Conservation (phyloP, 768 basidiomycete genomes). For the Amanita jacksonii region DNA sequence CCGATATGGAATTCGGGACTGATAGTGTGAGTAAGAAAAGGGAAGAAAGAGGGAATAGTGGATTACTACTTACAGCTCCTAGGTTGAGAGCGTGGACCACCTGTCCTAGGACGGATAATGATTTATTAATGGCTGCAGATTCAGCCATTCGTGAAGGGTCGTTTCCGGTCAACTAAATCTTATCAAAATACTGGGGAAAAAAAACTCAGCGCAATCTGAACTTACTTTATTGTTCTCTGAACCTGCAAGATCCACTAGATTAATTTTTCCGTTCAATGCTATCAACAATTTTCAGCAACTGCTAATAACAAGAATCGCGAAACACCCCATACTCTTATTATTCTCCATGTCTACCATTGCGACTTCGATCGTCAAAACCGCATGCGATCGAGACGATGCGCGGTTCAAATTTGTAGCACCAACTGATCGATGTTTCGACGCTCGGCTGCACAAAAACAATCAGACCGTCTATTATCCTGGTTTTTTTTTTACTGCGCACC, state of each 20-base stretch:
- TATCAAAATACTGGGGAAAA: conserved; percentile 2
- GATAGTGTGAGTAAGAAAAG: conserved; percentile 5
- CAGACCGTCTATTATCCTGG: conserved; percentile 1
- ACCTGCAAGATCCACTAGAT: conserved; percentile 83
- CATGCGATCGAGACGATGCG: conserved; percentile 83
- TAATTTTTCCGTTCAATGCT: conserved; percentile 72
- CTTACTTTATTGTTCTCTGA: conserved; percentile 82
- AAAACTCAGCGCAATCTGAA: neutral
- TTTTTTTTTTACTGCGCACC: no score
- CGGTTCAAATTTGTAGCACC: conserved; percentile 82
- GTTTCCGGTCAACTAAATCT: conserved; percentile 63
- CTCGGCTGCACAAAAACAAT: conserved; percentile 33
- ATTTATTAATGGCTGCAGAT: conserved; percentile 85
- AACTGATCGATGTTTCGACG: conserved; percentile 70
- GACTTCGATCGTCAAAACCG: conserved; percentile 69
- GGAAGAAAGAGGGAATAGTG: neutral
- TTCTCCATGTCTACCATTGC: conserved; percentile 43
- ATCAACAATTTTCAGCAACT: conserved; percentile 1
- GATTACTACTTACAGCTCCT: conserved; percentile 36
- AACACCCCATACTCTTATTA: conserved; percentile 40
- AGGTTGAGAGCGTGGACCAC: conserved; percentile 80
- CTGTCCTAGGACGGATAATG: conserved; percentile 77
- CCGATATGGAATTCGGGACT: conserved; percentile 81
- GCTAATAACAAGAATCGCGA: neutral
- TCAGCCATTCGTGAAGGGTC: conserved; percentile 83